Evolutionary conservation across 306 rosid species (phyloP).

Genomic region (Hippophae tibetana): DNA sequence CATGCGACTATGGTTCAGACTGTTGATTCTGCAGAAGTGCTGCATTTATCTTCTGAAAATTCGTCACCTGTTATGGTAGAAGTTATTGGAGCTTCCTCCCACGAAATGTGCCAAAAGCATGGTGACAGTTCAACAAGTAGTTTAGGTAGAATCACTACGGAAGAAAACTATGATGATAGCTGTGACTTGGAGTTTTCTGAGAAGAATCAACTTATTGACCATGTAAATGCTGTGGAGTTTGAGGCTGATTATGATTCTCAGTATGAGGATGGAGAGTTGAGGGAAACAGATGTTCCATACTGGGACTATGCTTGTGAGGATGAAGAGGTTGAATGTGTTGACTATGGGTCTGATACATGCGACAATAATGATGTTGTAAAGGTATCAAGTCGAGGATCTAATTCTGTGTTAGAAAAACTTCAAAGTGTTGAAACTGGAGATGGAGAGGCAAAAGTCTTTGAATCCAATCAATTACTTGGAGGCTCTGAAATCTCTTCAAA

Average conservation of each 20-base stretch:
- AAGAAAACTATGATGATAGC: slow-evolving; percentile 6
- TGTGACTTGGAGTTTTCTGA: slow-evolving; percentile 1
- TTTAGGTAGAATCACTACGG: slow-evolving; percentile 11
- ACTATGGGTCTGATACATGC: slow-evolving; percentile 27
- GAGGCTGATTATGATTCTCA: slow-evolving; percentile 29
- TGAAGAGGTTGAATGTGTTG: slow-evolving; percentile 25
- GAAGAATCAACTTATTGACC: slow-evolving; percentile 9
- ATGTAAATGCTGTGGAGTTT: neutral
- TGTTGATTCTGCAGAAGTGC: slow-evolving; percentile 6
- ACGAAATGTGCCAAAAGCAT: neutral
- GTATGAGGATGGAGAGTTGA: slow-evolving; percentile 36
- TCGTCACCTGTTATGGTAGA: neutral
- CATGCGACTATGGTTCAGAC: slow-evolving; percentile 3
- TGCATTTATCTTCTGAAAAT: neutral
- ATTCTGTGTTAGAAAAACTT: slow-evolving; percentile 6
- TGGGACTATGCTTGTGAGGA: slow-evolving; percentile 16
- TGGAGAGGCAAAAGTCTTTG: slow-evolving; percentile 18
- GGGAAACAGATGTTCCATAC: slow-evolving; percentile 24
- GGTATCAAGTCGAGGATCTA: slow-evolving; percentile 14
- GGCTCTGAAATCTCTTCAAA: slow-evolving; percentile 19
- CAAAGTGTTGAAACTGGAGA: slow-evolving; percentile 7
- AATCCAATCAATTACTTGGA: slow-evolving; percentile 9
- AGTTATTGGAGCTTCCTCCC: slow-evolving; percentile 6
- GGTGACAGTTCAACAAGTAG: slow-evolving; percentile 6
- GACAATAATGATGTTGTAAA: slow-evolving; percentile 18